These are phyloP conservation scores for Jamesozyma gamospora DNA, from an alignment of 805 yeast species.

Conservation along the genomic window DNA sequence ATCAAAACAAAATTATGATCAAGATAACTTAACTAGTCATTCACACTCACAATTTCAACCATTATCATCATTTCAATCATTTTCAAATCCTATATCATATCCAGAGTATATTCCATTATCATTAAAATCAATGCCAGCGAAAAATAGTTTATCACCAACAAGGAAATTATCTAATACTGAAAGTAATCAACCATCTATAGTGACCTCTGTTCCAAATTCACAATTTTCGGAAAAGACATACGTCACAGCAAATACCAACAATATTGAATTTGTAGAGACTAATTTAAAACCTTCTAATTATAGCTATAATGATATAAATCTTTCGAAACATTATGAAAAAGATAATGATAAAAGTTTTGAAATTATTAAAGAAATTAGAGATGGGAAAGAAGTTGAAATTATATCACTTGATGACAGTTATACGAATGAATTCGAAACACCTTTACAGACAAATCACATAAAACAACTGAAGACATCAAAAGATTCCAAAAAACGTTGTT, in stretches of 20 bases:
- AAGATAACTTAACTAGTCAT: background rate
- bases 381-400: slow-evolving; percentile 18
- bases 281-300: too few relatives aligned
- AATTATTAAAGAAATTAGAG: slow-evolving; percentile 9
- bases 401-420: slow-evolving; percentile 18
- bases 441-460: background rate
- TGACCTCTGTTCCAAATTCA: slow-evolving; percentile 13
- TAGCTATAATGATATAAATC: too few relatives aligned
- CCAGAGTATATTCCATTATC: background rate
- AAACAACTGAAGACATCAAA: background rate
- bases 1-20: background rate
- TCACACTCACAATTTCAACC: slow-evolving; percentile 6
- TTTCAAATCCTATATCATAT: slow-evolving; percentile 5
- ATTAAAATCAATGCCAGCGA: background rate
- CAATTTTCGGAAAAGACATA: slow-evolving; percentile 19
- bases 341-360: slow-evolving; percentile 1
- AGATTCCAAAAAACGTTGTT: slow-evolving; percentile 8
- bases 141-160: slow-evolving; percentile 13
- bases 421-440: slow-evolving; percentile 1
- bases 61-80: slow-evolving; percentile 18
- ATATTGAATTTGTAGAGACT: background rate
- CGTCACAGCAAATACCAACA: slow-evolving; percentile 13
- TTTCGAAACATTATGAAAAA: background rate
- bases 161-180: slow-evolving; percentile 18
- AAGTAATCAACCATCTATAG: slow-evolving; percentile 12